Conservation (phyloP, 331 rosid species). For the Quercus tomentella region DNA sequence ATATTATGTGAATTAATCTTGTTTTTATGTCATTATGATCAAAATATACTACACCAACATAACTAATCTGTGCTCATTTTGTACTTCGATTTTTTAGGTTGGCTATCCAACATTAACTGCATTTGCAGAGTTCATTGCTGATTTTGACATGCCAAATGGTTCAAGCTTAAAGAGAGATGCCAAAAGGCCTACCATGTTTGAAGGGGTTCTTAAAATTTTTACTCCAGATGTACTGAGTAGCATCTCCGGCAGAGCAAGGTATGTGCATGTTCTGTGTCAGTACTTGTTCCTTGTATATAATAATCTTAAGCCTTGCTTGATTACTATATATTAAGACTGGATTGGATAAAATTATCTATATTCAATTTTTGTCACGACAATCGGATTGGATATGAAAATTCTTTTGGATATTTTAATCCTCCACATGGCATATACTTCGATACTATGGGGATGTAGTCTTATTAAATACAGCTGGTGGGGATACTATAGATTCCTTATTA, state of each 20-base stretch:
- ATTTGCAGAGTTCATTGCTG: constrained; percentile 65
- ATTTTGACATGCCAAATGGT: constrained; percentile 58
- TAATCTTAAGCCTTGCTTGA: background rate
- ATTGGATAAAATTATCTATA: background rate
- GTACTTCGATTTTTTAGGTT: constrained; percentile 38
- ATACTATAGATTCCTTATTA: background rate
- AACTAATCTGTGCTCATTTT: background rate
- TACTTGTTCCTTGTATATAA: background rate
- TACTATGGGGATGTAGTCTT: background rate
- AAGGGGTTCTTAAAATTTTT: constrained; percentile 60
- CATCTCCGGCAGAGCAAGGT: constrained; percentile 91
- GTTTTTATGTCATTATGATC: background rate
- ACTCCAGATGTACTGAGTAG: constrained; percentile 69
- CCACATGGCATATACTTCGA: background rate
- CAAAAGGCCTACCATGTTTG: constrained; percentile 75
- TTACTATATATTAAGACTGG: background rate
- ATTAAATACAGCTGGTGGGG: background rate
- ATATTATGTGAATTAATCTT: background rate
- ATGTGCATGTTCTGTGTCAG: constrained; percentile 23
- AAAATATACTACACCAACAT: background rate
- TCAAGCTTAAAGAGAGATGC: constrained; percentile 43
- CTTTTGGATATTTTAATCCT: background rate
- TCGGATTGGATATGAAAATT: background rate
- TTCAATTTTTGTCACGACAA: background rate
- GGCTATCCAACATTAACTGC: constrained; percentile 79